phyloP scores from a whole-genome alignment of 495 filamentous ascomycete species.

The Polyplosphaeria fusca region DNA sequence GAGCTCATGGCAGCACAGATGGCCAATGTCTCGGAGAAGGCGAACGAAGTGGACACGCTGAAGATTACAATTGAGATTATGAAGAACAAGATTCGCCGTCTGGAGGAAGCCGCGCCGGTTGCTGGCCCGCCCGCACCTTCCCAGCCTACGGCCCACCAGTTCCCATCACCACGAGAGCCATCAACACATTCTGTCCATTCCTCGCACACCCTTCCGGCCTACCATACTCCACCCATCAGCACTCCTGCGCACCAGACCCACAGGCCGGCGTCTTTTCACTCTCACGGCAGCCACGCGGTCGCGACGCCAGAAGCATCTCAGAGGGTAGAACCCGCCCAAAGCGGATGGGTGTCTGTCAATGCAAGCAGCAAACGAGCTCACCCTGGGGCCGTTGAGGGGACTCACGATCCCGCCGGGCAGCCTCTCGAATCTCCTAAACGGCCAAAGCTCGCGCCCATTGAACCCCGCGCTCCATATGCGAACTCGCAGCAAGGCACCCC shows the following conservation, averaged over 20 bases:
- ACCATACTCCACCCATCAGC: constrained; percentile 15
- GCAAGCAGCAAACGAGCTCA: constrained; percentile 29
- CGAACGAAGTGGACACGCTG: constrained; percentile 40
- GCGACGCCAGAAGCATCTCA: constrained; percentile 24
- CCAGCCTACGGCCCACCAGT: constrained; percentile 6
- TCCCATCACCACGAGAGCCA: constrained; percentile 24
- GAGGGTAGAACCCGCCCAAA: constrained; percentile 8
- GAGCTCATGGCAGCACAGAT: constrained; percentile 36
- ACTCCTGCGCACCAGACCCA: constrained; percentile 17
- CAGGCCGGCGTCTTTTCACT: constrained; percentile 16
- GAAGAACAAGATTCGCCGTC: constrained; percentile 38
- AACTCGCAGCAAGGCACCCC: constrained; percentile 15
- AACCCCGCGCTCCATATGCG: constrained; percentile 26
- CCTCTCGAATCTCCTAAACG: constrained; percentile 39
- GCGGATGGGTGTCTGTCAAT: constrained; percentile 38
- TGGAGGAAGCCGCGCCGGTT: constrained; percentile 33
- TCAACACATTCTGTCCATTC: constrained; percentile 24
- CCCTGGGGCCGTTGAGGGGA: constrained; percentile 18
- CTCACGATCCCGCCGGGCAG: constrained; percentile 13
- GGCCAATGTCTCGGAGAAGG: constrained; percentile 30
- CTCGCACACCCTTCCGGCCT: constrained; percentile 19
- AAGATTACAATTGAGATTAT: constrained; percentile 41
- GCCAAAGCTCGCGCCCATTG: constrained; percentile 39
- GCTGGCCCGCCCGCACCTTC: background rate
- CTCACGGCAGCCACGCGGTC: constrained; percentile 5